Evolutionary conservation across 305 asterid species (phyloP).

Genomic region (Rubia peregrina): DNA sequence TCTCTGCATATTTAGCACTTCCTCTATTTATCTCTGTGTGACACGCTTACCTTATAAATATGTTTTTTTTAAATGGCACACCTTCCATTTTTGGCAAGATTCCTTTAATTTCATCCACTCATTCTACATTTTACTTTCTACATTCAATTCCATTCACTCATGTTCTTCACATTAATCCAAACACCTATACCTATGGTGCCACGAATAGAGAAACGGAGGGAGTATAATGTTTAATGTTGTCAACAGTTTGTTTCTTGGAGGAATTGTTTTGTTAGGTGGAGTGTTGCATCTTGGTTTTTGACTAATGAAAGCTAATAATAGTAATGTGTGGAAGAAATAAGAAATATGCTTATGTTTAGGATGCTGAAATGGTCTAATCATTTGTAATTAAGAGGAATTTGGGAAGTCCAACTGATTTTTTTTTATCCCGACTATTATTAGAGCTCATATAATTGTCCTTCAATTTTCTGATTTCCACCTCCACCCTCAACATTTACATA

Average conservation of each 20-base stretch:
- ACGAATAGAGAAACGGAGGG: no score
- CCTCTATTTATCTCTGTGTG: no score
- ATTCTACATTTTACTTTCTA: no score
- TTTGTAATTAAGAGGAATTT: background rate
- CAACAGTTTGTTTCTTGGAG: conserved; percentile 1
- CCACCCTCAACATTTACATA: background rate
- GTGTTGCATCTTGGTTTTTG: conserved; percentile 4
- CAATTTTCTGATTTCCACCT: background rate
- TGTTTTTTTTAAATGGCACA: no score
- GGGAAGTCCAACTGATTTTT: background rate
- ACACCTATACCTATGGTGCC: no score
- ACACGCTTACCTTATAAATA: no score
- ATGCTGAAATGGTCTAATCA: conserved; percentile 8
- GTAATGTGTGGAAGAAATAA: conserved; percentile 3
- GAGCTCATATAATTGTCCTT: background rate
- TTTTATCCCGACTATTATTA: background rate
- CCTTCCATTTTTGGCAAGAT: no score
- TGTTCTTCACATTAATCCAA: no score
- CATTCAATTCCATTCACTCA: no score
- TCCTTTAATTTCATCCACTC: no score
- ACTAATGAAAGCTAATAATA: background rate
- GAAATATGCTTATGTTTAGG: background rate
- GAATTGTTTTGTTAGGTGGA: background rate
- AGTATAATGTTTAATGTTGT: background rate
- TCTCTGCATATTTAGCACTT: background rate